Percentiles rank a stretch among this genome's conserved stretches.
Evolutionary conservation across 768 basidiomycete genomes (phyloP).

Genomic region (Kwoniella shandongensis): DNA sequence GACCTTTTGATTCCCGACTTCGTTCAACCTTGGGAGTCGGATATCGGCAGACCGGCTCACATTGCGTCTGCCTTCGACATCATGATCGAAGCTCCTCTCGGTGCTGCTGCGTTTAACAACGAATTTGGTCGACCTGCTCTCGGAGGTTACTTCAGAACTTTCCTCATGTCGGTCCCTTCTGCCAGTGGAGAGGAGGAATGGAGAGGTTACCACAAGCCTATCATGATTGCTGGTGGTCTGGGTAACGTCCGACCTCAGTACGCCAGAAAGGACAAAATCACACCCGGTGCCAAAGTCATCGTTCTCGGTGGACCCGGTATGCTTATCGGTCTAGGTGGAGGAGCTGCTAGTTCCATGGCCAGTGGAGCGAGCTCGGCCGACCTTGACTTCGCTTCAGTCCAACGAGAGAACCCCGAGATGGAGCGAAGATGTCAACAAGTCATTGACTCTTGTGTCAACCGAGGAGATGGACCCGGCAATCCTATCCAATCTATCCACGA

Average conservation of each 20-base stretch:
- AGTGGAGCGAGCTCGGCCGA: constrained; percentile 87
- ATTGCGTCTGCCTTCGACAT: constrained; percentile 93
- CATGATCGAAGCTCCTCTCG: constrained; percentile 94
- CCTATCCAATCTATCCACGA: constrained; percentile 97
- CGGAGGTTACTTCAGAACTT: constrained; percentile 92
- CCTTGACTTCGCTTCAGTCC: constrained; percentile 95
- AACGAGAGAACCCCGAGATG: constrained; percentile 98
- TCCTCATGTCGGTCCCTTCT: constrained; percentile 71
- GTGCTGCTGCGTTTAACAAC: constrained; percentile 95
- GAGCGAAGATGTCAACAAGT: constrained; percentile 96
- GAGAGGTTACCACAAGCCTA: constrained; percentile 96
- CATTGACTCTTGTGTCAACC: constrained; percentile 80
- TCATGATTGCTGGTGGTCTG: constrained; percentile 98
- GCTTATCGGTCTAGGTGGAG: constrained; percentile 94
- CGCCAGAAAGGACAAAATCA: constrained; percentile 73
- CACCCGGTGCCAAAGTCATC: constrained; percentile 78
- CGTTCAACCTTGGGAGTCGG: constrained; percentile 91
- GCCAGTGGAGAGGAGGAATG: constrained; percentile 57
- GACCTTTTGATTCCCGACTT: constrained; percentile 90
- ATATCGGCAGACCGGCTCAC: constrained; percentile 84
- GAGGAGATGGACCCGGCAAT: constrained; percentile 58
- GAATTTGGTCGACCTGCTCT: constrained; percentile 95
- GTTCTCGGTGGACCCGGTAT: constrained; percentile 95
- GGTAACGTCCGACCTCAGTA: constrained; percentile 87
- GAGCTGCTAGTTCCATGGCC: constrained; percentile 90